These are phyloP conservation scores for Calonectria hongkongensis DNA, from an alignment of 2,329 filamentous ascomycete genomes.

Conservation along the genomic window DNA sequence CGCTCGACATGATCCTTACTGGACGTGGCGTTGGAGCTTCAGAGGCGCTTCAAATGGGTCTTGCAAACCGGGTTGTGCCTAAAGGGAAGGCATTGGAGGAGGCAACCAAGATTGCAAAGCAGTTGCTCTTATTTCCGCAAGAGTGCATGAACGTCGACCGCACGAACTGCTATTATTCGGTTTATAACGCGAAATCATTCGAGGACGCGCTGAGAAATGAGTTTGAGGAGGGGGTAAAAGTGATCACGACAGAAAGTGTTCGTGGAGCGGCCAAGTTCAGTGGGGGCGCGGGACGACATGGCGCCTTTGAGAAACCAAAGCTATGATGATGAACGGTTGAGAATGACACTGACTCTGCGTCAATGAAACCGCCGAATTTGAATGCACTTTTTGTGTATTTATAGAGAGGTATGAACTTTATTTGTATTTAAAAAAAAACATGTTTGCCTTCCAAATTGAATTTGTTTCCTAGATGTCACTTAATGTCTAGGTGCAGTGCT, in stretches of 20 bases:
- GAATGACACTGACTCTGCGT: not conserved
- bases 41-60: conserved; percentile 71
- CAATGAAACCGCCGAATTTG: not conserved
- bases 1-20: conserved; percentile 75
- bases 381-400: not conserved
- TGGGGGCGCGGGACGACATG: conserved; percentile 37
- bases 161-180: conserved; percentile 68
- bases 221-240: conserved; percentile 64
- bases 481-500: not conserved
- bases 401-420: not conserved
- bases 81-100: conserved; percentile 70
- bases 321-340: not conserved
- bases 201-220: conserved; percentile 70
- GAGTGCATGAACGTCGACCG: conserved; percentile 71
- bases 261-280: conserved; percentile 44
- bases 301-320: conserved; percentile 30
- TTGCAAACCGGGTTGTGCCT: conserved; percentile 71
- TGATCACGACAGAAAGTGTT: conserved; percentile 66
- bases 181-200: conserved; percentile 68
- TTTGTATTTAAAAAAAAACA: not conserved
- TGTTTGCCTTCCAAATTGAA: not conserved
- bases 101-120: conserved; percentile 67
- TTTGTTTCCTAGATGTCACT: not conserved
- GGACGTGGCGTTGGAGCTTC: conserved; percentile 68
- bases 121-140: conserved; percentile 70